A percentile compares a stretch with the other conserved stretches of the same genome.
Evolutionary conservation across 2,329 filamentous ascomycete genomes (phyloP).

Genomic region (Pseudogymnoascus sp.): DNA sequence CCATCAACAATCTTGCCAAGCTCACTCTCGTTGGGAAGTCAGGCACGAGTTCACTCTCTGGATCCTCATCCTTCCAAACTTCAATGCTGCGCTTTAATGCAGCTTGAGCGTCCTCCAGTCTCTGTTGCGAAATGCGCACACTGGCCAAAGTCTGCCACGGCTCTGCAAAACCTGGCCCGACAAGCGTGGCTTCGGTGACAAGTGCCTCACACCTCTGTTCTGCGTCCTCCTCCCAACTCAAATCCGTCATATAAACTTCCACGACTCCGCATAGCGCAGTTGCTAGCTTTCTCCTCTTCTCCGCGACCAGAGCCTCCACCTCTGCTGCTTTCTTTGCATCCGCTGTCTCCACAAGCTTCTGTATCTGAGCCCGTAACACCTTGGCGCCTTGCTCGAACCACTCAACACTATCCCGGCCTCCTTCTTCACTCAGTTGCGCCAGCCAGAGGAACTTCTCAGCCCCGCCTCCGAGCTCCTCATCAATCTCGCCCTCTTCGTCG

Average conservation of each 20-base stretch:
- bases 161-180: slow-evolving; percentile 73
- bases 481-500: slow-evolving; percentile 64
- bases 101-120: slow-evolving; percentile 68
- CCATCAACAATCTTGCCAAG: slow-evolving; percentile 78
- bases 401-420: slow-evolving; percentile 53
- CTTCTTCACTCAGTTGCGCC: slow-evolving; percentile 74
- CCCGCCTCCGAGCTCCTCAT: slow-evolving; percentile 68
- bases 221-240: slow-evolving; percentile 86
- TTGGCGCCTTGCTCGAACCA: slow-evolving; percentile 66
- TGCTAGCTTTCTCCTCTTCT: slow-evolving; percentile 74
- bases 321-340: slow-evolving; percentile 30
- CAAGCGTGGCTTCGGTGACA: slow-evolving; percentile 80
- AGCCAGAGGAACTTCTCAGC: slow-evolving; percentile 93
- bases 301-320: slow-evolving; percentile 41
- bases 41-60: slow-evolving; percentile 64
- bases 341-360: slow-evolving; percentile 45
- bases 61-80: slow-evolving; percentile 72
- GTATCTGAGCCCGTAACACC: slow-evolving; percentile 64
- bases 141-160: slow-evolving; percentile 94
- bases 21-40: slow-evolving; percentile 82
- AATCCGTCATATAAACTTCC: slow-evolving; percentile 98
- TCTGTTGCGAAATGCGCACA: slow-evolving; percentile 80
- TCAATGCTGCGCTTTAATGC: slow-evolving; percentile 73
- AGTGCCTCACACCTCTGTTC: slow-evolving; percentile 81
- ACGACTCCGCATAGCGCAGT: slow-evolving; percentile 89